Base-by-base conservation (phyloP, 2,329 filamentous ascomycete species). In the Aspergillus uvarum region DNA sequence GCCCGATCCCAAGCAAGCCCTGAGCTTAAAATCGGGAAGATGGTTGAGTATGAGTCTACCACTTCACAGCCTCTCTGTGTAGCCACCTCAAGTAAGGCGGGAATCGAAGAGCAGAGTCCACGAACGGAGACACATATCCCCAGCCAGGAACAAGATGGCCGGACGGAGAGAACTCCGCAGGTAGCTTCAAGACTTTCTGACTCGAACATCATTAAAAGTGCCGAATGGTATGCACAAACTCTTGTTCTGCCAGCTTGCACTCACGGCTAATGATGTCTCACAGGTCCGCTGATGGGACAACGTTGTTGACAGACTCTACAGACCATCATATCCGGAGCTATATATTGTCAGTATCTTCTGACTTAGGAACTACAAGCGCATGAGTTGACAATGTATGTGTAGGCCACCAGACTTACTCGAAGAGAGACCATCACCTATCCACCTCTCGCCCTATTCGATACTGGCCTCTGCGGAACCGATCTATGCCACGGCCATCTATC, bases 201-300 rank as follows among this genome's bases (percentile, higher is more conserved):
- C 24, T n/a, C 65, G 4, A 77, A 77, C 58, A 77, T 77, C 65
- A 82, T 80, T 69, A 82, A 79, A 63, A 71, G 72, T 38, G 79
- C 77, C 16, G 74, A 80, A 67, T 82, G 79, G 79, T 79, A 67
- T 60, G 71, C 54, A 49, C 22, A 7, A 7, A 5, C 3, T 35
- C 22, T 3, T 35, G 12, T 42, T 10, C 32, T 8, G 16, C 44
- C 51, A 21, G 31, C 32, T 44, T 19, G 14, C 49, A 31, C 26
- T 48, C 14, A 44, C 16, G n/a, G 31, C 38, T 66, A 22, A 60
- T 35, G 48, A 56, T 35, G 14, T 11, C 10, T 14, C 14, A 50
- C 57, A 80, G 81, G 80, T 77, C 81, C 7, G 75, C 82, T 16
- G 85, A 88, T 69, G 85, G 85, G 6, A 86, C 83, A 1, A 82